Evolutionary conservation across 345 rosid genomes (phyloP).

Genomic region (Punica granatum): DNA sequence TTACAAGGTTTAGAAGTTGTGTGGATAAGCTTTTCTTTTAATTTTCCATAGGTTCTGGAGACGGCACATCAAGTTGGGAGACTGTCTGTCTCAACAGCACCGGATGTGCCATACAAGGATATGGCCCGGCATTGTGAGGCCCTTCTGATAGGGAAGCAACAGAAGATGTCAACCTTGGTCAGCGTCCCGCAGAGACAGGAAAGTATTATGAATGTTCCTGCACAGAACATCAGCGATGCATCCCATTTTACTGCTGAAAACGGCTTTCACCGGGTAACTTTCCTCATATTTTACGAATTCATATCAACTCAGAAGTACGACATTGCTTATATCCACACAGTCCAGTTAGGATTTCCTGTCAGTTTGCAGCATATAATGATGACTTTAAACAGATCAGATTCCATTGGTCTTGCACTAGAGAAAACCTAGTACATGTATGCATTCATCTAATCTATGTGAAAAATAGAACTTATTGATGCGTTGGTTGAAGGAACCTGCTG

Average conservation of each 20-base stretch:
- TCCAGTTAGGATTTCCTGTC: background rate
- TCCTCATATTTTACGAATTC: background rate
- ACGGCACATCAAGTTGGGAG: constrained; percentile 75
- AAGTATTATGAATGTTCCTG: constrained; percentile 27
- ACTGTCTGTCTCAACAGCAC: constrained; percentile 56
- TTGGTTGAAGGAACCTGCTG: background rate
- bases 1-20: background rate
- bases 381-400: background rate
- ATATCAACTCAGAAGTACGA: background rate
- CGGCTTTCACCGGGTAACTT: constrained; percentile 19
- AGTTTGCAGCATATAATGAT: background rate
- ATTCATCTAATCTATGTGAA: background rate
- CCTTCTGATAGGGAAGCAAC: constrained; percentile 68
- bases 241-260: constrained; percentile 16
- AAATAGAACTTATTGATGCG: background rate
- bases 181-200: constrained; percentile 47
- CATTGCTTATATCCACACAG: background rate
- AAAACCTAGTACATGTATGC: background rate
- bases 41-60: constrained; percentile 53
- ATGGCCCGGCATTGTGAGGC: constrained; percentile 82
- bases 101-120: constrained; percentile 75
- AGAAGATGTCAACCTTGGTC: constrained; percentile 75
- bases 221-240: constrained; percentile 23
- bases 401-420: background rate
- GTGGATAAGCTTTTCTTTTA: background rate